These are phyloP conservation scores for Lipomyces starkeyi DNA, from an alignment of 805 yeast genomes.

Conservation along the genomic window DNA sequence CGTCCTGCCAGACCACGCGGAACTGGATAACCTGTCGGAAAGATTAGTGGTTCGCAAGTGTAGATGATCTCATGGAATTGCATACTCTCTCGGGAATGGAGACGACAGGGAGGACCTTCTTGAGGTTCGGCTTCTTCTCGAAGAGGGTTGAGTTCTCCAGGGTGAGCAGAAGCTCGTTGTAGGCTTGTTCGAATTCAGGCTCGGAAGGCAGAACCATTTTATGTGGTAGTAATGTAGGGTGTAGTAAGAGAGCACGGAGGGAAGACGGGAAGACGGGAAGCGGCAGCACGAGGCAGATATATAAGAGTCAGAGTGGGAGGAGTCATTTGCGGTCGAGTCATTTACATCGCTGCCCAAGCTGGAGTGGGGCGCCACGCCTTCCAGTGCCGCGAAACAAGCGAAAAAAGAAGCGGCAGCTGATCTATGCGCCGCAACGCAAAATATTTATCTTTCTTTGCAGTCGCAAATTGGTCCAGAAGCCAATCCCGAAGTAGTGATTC, in stretches of 20 bases:
- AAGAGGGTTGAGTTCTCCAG: conserved; percentile 90
- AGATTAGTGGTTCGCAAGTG: neutral
- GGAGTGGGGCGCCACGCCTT: too few species aligned
- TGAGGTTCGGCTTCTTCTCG: conserved; percentile 85
- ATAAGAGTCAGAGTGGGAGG: neutral
- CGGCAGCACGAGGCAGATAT: neutral
- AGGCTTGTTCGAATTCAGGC: conserved; percentile 99
- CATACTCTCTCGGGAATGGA: conserved; percentile 87
- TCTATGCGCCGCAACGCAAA: neutral
- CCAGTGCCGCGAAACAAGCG: too few species aligned
- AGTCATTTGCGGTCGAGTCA: neutral
- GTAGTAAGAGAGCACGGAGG: too few species aligned
- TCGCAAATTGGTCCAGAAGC: too few species aligned
- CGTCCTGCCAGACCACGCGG: conserved; percentile 98
- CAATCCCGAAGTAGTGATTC: too few species aligned
- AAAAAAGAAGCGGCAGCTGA: neutral
- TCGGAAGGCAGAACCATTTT: conserved; percentile 63
- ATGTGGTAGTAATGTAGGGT: neutral
- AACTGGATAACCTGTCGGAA: conserved; percentile 68
- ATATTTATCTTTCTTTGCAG: neutral
- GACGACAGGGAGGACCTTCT: conserved; percentile 84
- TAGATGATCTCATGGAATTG: neutral
- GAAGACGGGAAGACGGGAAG: neutral
- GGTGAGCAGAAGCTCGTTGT: conserved; percentile 87
- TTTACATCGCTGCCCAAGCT: too few species aligned